Conservation (phyloP, 164 flowering plant species). For the Macadamia tetraphylla region DNA sequence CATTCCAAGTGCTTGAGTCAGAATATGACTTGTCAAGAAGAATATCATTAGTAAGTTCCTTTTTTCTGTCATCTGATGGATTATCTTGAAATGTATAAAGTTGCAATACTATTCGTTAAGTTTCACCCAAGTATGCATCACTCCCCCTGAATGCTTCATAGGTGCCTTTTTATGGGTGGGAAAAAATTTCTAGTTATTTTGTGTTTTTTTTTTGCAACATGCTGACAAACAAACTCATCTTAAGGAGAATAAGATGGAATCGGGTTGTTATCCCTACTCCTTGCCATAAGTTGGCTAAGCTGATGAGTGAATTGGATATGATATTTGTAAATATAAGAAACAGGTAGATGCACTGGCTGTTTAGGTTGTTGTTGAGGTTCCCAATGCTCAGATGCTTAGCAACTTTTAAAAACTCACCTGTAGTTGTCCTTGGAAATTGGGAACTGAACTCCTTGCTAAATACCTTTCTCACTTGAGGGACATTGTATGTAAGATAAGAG, state of each 20-base stretch:
- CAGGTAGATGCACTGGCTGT: too few relatives aligned
- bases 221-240: neutral
- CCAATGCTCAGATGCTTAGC: too few relatives aligned
- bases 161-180: neutral
- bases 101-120: neutral
- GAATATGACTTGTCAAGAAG: conserved; percentile 52
- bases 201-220: neutral
- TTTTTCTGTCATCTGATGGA: neutral
- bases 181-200: neutral
- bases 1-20: conserved; percentile 46
- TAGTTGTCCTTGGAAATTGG: too few relatives aligned
- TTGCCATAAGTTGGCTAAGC: too few relatives aligned
- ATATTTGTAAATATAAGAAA: neutral
- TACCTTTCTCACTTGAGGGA: too few relatives aligned
- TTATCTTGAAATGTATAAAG: neutral
- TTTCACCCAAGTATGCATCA: neutral
- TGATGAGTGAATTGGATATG: too few relatives aligned
- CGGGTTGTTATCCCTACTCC: neutral
- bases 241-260: neutral
- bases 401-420: too few relatives aligned
- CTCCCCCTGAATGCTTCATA: neutral
- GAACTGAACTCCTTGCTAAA: too few relatives aligned
- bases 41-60: conserved; percentile 40
- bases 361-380: too few relatives aligned
- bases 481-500: too few relatives aligned